A percentile compares a stretch with the other conserved stretches of the same genome.
phyloP scores from a whole-genome alignment of 2,329 filamentous ascomycete species.

The Blastomyces silverae region DNA sequence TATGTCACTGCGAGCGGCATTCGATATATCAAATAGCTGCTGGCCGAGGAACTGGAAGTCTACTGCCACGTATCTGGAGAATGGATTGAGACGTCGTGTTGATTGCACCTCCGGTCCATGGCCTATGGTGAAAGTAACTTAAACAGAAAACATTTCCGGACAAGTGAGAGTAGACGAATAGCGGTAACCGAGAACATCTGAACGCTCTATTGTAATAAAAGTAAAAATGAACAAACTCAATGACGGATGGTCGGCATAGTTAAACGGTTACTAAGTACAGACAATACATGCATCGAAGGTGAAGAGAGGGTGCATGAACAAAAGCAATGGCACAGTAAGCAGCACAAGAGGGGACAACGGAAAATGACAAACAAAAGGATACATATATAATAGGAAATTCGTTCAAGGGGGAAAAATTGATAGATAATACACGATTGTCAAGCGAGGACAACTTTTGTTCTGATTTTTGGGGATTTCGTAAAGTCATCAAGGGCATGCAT shows the following conservation, averaged over 20 bases:
- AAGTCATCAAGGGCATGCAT: constrained; percentile 14
- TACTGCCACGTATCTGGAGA: background rate
- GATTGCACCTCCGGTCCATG: background rate
- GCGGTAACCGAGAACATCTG: background rate
- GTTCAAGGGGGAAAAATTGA: background rate
- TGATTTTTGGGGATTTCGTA: constrained; percentile 4
- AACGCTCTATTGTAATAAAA: background rate
- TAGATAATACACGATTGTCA: constrained; percentile 11
- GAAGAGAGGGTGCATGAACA: background rate
- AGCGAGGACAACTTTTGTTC: constrained; percentile 5
- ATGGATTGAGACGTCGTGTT: background rate
- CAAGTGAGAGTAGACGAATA: background rate
- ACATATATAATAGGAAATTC: constrained; percentile 1
- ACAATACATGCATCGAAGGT: constrained; percentile 8
- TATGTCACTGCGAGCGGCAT: background rate
- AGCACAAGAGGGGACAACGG: background rate
- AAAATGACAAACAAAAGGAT: background rate
- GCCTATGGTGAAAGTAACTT: background rate
- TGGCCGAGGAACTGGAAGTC: background rate
- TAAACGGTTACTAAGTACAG: constrained; percentile 5
- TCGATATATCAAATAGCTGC: background rate
- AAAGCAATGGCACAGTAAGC: background rate
- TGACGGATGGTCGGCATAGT: background rate
- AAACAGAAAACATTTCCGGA: background rate
- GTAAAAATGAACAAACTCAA: background rate